Conservation (phyloP, 768 basidiomycete genomes). For the Hygrophorus russula region DNA sequence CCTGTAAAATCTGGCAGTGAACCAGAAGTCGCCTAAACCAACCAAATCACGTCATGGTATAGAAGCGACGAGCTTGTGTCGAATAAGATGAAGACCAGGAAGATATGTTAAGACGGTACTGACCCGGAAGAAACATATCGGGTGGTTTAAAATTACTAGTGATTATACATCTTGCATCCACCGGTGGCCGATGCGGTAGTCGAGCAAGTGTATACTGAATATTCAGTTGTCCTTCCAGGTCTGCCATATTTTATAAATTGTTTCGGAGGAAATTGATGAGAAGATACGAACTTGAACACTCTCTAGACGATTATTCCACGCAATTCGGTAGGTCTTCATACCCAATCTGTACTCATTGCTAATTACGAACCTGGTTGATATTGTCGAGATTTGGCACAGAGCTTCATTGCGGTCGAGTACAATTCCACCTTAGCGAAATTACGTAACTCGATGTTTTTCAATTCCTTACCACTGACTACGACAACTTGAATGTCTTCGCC, state of each 20-base stretch:
- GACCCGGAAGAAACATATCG: no score
- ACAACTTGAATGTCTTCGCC: conserved; percentile 62
- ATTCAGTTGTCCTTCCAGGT: no score
- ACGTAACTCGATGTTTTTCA: conserved; percentile 37
- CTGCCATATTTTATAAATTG: conserved; percentile 6
- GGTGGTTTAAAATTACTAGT: no score
- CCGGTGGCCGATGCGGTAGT: no score
- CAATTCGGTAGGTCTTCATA: conserved; percentile 39
- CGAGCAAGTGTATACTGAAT: no score
- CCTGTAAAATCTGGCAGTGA: no score
- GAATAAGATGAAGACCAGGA: no score
- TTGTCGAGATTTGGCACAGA: conserved; percentile 5
- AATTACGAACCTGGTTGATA: conserved; percentile 5
- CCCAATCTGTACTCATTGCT: conserved; percentile 18
- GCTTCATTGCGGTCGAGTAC: background rate
- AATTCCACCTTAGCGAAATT: background rate
- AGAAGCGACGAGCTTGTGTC: no score
- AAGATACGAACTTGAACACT: conserved; percentile 37
- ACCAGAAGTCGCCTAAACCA: no score
- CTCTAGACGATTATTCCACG: conserved; percentile 49
- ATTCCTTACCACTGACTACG: conserved; percentile 7
- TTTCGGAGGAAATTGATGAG: background rate
- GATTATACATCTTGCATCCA: no score
- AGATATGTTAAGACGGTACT: no score
- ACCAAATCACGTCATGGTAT: no score